phyloP scores from a whole-genome alignment of 2,329 filamentous ascomycete species.

The Ceratocystis ficicola region DNA sequence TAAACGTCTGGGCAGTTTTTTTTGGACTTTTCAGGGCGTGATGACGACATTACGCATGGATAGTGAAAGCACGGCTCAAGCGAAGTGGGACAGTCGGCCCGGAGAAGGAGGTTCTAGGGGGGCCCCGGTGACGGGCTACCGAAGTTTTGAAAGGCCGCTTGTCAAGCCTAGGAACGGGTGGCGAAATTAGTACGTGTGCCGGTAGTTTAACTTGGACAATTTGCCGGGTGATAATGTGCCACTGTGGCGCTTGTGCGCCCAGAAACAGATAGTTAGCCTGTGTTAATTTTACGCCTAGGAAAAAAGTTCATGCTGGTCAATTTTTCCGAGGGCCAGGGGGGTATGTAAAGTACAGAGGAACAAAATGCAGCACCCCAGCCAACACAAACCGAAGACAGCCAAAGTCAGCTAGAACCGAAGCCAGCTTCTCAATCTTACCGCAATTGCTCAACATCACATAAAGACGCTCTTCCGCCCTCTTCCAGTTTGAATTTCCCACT shows the following conservation, averaged over 20 bases:
- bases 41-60: conserved; percentile 22
- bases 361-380: not conserved
- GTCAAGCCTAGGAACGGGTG: conserved; percentile 20
- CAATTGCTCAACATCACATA: conserved; percentile 18
- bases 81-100: conserved; percentile 22
- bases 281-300: conserved; percentile 14
- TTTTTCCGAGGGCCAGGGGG: conserved; percentile 17
- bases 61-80: conserved; percentile 20
- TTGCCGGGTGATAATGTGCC: conserved; percentile 14
- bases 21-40: conserved; percentile 12
- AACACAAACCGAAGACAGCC: not conserved
- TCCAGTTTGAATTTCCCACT: not conserved
- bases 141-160: conserved; percentile 16
- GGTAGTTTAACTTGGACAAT: not conserved
- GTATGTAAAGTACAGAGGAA: not conserved
- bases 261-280: not conserved
- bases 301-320: conserved; percentile 10
- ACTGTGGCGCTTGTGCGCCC: conserved; percentile 18
- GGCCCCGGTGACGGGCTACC: conserved; percentile 21
- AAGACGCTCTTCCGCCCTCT: conserved; percentile 13
- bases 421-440: conserved; percentile 8
- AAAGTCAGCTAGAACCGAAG: not conserved
- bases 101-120: conserved; percentile 19
- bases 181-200: conserved; percentile 16
- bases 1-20: conserved; percentile 13